Evolutionary conservation across 495 filamentous ascomycete species (phyloP), one percentile per base, ranked within the genome.

Genomic region (Trichoderma gamsii): DNA sequence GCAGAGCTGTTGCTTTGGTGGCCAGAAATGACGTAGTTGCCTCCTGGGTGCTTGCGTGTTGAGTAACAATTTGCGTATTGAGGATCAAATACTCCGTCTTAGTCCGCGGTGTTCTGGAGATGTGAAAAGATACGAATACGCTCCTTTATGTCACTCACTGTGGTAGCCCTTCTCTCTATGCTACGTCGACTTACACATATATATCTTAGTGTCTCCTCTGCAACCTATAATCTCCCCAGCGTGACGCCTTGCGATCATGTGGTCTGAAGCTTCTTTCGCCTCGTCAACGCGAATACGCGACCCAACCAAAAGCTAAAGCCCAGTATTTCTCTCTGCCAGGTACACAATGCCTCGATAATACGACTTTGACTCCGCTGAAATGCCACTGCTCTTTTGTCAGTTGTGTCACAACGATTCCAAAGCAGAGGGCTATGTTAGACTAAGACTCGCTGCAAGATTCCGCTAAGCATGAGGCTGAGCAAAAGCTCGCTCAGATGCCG

Each of bases 211-310:
- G 3, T 16, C 11, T 61, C 29, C 56, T 61, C 56, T 29, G 25
- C 23, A 23, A 65, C 35, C 63, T 70, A 78, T 69, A 25, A 79
- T 72, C 71, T 76, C 76, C 3, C 75, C 75, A 25, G 74, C 64
- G 46, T 78, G 77, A n/a, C 72, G 71, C 8, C 71, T 75, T 5
- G 68, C 66, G n/a, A 70, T 66, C 21, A 79, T 70, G 59, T 77
- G 72, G 11, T 75, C 70, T 59, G 76, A 75, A 18, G 73, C 77
- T 25, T 63, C 73, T 49, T 66, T 43, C 0, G 76, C 66, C 12
- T 79, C 67, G 9, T 75, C 73, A 70, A 76, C 1, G 51, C 21
- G 63, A 78, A 77, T 0, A 71, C 65, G 1, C 64, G 64, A 41
- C 76, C 73, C 8, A 6, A 79, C 21, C 1, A 76, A 41, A 1